A percentile compares a stretch with the other conserved stretches of the same genome.
Conservation (phyloP, 176 grass and related monocot species). For the Oryza brachyantha region DNA sequence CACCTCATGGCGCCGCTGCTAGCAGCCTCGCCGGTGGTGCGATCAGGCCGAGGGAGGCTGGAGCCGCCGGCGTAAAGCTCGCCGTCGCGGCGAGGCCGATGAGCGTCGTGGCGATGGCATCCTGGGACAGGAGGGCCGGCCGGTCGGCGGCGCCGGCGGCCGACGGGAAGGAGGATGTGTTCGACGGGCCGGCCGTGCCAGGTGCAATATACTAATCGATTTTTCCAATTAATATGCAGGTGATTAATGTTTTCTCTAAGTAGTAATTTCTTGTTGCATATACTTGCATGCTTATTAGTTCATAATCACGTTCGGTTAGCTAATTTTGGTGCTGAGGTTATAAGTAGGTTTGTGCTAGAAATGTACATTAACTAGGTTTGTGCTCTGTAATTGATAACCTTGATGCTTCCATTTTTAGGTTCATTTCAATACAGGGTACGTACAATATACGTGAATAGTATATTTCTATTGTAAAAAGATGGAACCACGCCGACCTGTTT, state of each 20-base stretch:
- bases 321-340: neutral
- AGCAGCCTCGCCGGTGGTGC: neutral
- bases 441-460: neutral
- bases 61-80: neutral
- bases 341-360: neutral
- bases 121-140: constrained; percentile 6
- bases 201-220: neutral
- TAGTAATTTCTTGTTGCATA: too few species aligned
- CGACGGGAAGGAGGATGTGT: neutral
- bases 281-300: neutral
- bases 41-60: neutral
- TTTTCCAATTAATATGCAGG: neutral
- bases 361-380: neutral
- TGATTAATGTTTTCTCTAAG: neutral
- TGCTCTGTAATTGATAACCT: neutral
- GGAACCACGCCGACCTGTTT: too few species aligned
- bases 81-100: neutral
- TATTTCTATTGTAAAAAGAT: neutral
- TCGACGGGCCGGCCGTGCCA: constrained; percentile 22
- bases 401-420: neutral
- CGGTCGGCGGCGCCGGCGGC: neutral
- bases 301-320: neutral
- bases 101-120: neutral
- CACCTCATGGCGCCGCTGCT: neutral
- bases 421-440: neutral